These are phyloP conservation scores for Podila horticola DNA, from an alignment of 192 early-diverging fungal species.

Conservation along the genomic window DNA sequence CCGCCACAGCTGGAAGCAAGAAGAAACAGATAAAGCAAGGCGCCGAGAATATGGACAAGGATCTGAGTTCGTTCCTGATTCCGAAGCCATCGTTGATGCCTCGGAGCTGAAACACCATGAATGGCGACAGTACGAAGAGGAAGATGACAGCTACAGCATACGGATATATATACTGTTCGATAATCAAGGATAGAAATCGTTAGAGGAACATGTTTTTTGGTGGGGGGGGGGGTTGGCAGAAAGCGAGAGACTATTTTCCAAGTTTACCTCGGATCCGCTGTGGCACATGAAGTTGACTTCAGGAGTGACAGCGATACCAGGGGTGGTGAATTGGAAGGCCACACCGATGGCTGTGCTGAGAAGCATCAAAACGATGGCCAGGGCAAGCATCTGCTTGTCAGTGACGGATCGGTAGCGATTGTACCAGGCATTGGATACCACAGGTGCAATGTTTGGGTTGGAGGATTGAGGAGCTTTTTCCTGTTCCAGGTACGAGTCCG, in stretches of 20 bases:
- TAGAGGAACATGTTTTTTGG: not conserved
- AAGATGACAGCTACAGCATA: slow-evolving; percentile 34
- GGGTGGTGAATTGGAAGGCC: not conserved
- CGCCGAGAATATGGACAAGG: slow-evolving; percentile 55
- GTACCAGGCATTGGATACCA: slow-evolving; percentile 32
- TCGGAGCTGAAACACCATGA: slow-evolving; percentile 59
- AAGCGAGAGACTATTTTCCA: not conserved
- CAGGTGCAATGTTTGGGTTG: slow-evolving; percentile 4
- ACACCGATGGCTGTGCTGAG: slow-evolving; percentile 4
- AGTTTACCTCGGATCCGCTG: slow-evolving; percentile 22
- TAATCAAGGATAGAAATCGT: not conserved
- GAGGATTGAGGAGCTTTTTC: slow-evolving; percentile 20
- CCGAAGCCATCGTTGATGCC: slow-evolving; percentile 63
- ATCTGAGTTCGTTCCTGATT: slow-evolving; percentile 65
- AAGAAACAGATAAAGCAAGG: slow-evolving; percentile 53
- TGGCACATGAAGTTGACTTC: slow-evolving; percentile 6
- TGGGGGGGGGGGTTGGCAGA: not conserved
- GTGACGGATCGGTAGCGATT: slow-evolving; percentile 33
- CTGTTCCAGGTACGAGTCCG: not conserved
- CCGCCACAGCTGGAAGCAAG: slow-evolving; percentile 40
- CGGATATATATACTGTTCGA: slow-evolving; percentile 20
- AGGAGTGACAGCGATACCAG: slow-evolving; percentile 2
- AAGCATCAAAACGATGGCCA: slow-evolving; percentile 12
- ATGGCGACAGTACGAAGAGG: slow-evolving; percentile 58
- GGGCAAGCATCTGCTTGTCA: slow-evolving; percentile 27